phyloP scores from a whole-genome alignment of 2,329 filamentous ascomycete species.

The Verticillium tricorpus region DNA sequence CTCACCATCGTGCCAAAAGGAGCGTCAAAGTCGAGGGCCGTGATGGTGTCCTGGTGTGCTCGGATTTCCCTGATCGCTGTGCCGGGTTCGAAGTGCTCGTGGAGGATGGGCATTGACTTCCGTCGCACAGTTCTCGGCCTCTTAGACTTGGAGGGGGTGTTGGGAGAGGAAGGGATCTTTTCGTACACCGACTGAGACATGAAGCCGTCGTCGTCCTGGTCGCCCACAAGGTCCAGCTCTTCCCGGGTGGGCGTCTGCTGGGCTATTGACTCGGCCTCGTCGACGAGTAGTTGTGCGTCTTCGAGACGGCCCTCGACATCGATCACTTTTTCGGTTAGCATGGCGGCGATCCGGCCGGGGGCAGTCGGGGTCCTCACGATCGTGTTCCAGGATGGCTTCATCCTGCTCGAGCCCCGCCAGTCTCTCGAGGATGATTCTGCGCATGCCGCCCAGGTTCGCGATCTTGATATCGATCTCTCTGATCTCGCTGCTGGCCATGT shows the following conservation, averaged over 20 bases:
- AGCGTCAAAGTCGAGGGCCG: slow-evolving; percentile 92
- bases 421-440: slow-evolving; percentile 83
- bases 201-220: slow-evolving; percentile 56
- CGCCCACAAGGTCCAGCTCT: slow-evolving; percentile 45
- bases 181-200: slow-evolving; percentile 99
- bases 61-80: slow-evolving; percentile 83
- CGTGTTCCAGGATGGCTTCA: slow-evolving; percentile 83
- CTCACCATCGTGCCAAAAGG: slow-evolving; percentile 95
- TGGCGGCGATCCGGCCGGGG: not conserved
- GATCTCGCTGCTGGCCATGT: slow-evolving; percentile 96
- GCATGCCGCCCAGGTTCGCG: slow-evolving; percentile 86
- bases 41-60: slow-evolving; percentile 83
- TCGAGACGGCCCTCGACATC: slow-evolving; percentile 60
- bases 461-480: slow-evolving; percentile 97
- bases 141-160: slow-evolving; percentile 45
- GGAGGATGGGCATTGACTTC: slow-evolving; percentile 89
- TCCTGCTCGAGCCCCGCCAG: slow-evolving; percentile 85
- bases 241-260: slow-evolving; percentile 49
- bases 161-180: slow-evolving; percentile 64
- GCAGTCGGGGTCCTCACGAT: slow-evolving; percentile 55
- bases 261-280: slow-evolving; percentile 54
- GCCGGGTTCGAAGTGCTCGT: slow-evolving; percentile 91
- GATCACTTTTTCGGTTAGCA: slow-evolving; percentile 40
- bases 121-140: slow-evolving; percentile 57
- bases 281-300: slow-evolving; percentile 54